Evolutionary conservation across 768 basidiomycete species (phyloP), one percentile per base, ranked within the genome.

Genomic region (Hirschioporus abietinus): DNA sequence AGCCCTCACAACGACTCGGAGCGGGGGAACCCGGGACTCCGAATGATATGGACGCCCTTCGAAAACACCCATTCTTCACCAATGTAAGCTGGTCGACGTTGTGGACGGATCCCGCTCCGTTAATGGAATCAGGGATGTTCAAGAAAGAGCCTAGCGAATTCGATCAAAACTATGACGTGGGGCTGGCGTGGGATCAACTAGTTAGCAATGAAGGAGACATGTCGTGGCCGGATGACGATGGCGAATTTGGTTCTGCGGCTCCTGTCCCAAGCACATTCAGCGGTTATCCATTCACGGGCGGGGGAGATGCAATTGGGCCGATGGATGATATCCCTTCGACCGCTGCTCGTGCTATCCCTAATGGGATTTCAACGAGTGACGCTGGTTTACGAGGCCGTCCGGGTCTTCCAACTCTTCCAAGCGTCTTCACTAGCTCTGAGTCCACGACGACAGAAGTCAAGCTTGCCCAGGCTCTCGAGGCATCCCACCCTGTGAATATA

Each of bases 31-130:
- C 78, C 25, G 81, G 75, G 27, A 76, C 70, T 66, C 64, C 66
- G 26, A 77, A 74, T 71, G 80, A 77, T 65, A 80, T 79, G 77
- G 70, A 75, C 60, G 81, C 82, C 10, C 80, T 92, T 60, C 83
- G 87, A 3, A 72, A 75, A 9, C 90, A 92, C 70, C 79, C 83
- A 0, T 92, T 91, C 73, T 88, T 92, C 66, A 74, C 78, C 20
- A 68, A 76, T 20, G 79, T 90, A 64, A 77, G 81, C 63, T 92
- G 91, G 91, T 76, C 79, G 10, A 80, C 77, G 0, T 78, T 93
- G 3, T 93, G 91, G 91, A 85, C 80, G 0, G 80, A 80, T n/a
- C 78, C 84, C 7, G 80, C 83, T 5, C 91, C 91, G 24, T 76
- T 76, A 0, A 78, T 90, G 12, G 84, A 85, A 74, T 76, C 83